phyloP scores from a whole-genome alignment of 805 yeast genomes.

The Debaryomyces hansenii region DNA sequence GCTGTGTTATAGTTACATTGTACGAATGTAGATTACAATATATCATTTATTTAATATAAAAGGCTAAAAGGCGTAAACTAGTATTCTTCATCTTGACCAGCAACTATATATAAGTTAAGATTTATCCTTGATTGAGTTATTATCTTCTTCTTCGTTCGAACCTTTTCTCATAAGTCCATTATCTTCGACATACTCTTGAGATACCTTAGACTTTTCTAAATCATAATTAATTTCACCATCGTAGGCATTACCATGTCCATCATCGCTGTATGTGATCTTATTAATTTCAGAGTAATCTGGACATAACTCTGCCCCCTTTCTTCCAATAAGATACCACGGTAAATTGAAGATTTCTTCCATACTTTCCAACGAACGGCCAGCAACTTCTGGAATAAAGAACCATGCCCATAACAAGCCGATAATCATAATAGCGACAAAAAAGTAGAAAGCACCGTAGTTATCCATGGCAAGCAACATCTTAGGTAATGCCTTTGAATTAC shows the following conservation, averaged over 20 bases:
- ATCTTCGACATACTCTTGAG: conserved; percentile 12
- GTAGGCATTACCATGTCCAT: conserved; percentile 13
- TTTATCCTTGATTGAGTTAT: neutral
- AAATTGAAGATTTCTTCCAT: conserved; percentile 52
- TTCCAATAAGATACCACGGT: conserved; percentile 60
- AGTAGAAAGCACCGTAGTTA: conserved; percentile 51
- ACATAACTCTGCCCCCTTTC: conserved; percentile 51
- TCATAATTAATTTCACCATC: conserved; percentile 10
- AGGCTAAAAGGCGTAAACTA: too few species aligned
- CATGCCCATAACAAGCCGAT: conserved; percentile 47
- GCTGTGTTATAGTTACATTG: neutral
- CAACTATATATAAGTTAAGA: neutral
- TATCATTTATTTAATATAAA: too few species aligned
- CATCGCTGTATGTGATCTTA: conserved; percentile 22
- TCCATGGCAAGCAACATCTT: conserved; percentile 47
- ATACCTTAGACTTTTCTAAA: conserved; percentile 5
- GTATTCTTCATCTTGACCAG: neutral
- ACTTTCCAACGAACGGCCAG: conserved; percentile 51
- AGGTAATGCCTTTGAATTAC: conserved; percentile 57
- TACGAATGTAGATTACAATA: neutral
- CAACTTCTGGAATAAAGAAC: conserved; percentile 51
- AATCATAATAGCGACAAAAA: conserved; percentile 45
- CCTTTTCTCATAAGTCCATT: neutral
- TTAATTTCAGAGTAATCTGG: conserved; percentile 50
- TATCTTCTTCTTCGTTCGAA: neutral